These are phyloP conservation scores for Bocquillonia castaneifolia DNA, from an alignment of 441 rosid species.

Conservation along the genomic window DNA sequence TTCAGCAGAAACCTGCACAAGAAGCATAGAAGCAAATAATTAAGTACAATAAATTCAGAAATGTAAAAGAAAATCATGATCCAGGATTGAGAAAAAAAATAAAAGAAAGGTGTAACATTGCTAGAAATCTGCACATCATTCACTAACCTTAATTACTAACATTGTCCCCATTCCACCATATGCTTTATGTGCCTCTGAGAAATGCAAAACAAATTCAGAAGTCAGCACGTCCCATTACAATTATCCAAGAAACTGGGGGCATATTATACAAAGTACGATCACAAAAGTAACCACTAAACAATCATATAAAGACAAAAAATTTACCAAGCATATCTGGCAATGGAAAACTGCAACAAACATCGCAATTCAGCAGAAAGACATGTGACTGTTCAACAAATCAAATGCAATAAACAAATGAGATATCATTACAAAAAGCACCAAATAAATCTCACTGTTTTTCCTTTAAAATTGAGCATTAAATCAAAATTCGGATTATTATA, in stretches of 20 bases:
- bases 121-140: background rate
- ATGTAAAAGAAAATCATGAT: background rate
- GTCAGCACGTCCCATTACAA: background rate
- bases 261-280: slow-evolving; percentile 1
- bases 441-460: background rate
- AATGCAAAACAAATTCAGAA: background rate
- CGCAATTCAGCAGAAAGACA: slow-evolving; percentile 64
- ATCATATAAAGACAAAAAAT: slow-evolving; percentile 10
- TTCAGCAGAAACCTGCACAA: slow-evolving; percentile 73
- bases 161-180: slow-evolving; percentile 77
- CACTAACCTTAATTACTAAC: slow-evolving; percentile 67
- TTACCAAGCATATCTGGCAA: slow-evolving; percentile 66
- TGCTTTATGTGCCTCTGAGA: slow-evolving; percentile 58
- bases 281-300: background rate
- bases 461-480: background rate
- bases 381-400: slow-evolving; percentile 49
- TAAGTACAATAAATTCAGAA: background rate
- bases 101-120: background rate
- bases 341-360: slow-evolving; percentile 84
- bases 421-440: background rate
- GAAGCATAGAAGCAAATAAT: background rate
- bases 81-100: background rate
- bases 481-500: background rate
- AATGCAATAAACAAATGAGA: slow-evolving; percentile 1
- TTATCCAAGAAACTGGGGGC: background rate